Evolutionary conservation across 2,329 filamentous ascomycete species (phyloP).

Genomic region (Geosmithia putterillii): DNA sequence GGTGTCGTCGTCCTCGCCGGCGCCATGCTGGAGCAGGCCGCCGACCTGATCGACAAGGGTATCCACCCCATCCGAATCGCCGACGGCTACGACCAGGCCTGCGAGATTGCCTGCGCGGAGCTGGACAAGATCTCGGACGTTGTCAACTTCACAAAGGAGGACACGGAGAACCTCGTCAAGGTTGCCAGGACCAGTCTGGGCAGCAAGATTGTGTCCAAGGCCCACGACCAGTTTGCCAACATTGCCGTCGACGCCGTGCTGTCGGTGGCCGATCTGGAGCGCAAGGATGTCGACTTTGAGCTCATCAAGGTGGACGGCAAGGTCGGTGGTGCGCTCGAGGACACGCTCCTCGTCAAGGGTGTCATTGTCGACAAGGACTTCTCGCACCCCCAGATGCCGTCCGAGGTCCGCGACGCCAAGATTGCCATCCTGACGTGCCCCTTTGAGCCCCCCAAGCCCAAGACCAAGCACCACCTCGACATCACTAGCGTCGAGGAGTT

Average conservation of each 20-base stretch:
- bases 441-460: slow-evolving; percentile 97
- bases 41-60: slow-evolving; percentile 97
- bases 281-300: slow-evolving; percentile 97
- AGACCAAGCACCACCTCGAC: slow-evolving; percentile 99
- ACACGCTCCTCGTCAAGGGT: slow-evolving; percentile 89
- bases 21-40: slow-evolving; percentile 88
- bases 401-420: slow-evolving; percentile 89
- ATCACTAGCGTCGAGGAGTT: slow-evolving; percentile 97
- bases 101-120: slow-evolving; percentile 88
- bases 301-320: slow-evolving; percentile 99
- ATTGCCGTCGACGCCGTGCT: slow-evolving; percentile 96
- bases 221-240: slow-evolving; percentile 94
- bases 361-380: slow-evolving; percentile 99
- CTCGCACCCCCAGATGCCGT: slow-evolving; percentile 97
- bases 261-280: slow-evolving; percentile 88
- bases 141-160: slow-evolving; percentile 69
- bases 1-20: slow-evolving; percentile 94
- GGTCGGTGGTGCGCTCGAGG: slow-evolving; percentile 86
- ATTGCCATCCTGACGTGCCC: slow-evolving; percentile 95
- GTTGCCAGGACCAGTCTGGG: slow-evolving; percentile 92
- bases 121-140: slow-evolving; percentile 87
- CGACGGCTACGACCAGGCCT: slow-evolving; percentile 94
- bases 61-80: slow-evolving; percentile 98
- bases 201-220: slow-evolving; percentile 98
- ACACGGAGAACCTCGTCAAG: slow-evolving; percentile 80